Conservation (phyloP, 2,329 filamentous ascomycete species). For the Ampelomyces quisqualis region DNA sequence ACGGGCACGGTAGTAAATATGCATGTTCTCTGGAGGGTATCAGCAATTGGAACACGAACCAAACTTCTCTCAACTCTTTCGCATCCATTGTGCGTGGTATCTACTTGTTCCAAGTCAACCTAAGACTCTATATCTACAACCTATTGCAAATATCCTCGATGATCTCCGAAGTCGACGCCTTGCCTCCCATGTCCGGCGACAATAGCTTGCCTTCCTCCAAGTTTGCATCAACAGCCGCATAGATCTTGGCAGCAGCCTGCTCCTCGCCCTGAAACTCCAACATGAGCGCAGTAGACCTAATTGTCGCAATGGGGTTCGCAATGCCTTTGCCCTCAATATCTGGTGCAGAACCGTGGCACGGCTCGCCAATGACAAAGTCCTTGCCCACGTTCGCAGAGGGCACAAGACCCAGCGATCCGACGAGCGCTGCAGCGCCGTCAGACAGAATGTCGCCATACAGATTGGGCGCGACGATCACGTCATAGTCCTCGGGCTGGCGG, state of each 20-base stretch:
- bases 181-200: slow-evolving; percentile 87
- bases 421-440: slow-evolving; percentile 90
- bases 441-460: slow-evolving; percentile 96
- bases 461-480: slow-evolving; percentile 97
- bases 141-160: slow-evolving; percentile 82
- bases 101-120: not conserved
- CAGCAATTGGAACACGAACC: not conserved
- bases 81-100: not conserved
- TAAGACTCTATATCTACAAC: slow-evolving; percentile 56
- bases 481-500: slow-evolving; percentile 91
- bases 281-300: slow-evolving; percentile 90
- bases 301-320: slow-evolving; percentile 93
- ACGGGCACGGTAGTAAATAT: not conserved
- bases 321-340: slow-evolving; percentile 93
- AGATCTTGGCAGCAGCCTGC: slow-evolving; percentile 83
- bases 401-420: slow-evolving; percentile 88
- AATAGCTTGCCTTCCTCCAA: slow-evolving; percentile 79
- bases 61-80: not conserved
- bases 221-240: slow-evolving; percentile 87
- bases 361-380: slow-evolving; percentile 93
- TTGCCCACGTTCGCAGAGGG: slow-evolving; percentile 95
- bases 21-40: no score
- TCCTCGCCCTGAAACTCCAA: slow-evolving; percentile 91
- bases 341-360: slow-evolving; percentile 92
- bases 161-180: slow-evolving; percentile 81